These are phyloP conservation scores for rapeseed (Brassica napus) DNA, from an alignment of 345 rosid species.

Conservation along the genomic window DNA sequence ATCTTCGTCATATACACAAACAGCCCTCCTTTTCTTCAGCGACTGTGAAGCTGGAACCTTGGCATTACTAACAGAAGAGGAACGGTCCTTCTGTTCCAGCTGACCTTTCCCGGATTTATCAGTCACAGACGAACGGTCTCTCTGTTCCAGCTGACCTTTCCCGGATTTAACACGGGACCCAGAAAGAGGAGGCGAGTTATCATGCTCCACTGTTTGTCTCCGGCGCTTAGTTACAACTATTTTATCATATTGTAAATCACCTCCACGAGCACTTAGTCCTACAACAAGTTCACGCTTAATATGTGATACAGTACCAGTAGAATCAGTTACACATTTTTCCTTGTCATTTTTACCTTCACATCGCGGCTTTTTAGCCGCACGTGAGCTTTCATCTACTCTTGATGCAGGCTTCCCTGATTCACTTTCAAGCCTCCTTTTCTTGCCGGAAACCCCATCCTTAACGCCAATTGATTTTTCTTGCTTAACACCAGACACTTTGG, in stretches of 20 bases:
- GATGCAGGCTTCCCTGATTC: constrained; percentile 47
- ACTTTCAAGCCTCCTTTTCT: constrained; percentile 50
- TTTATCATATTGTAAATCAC: constrained; percentile 50
- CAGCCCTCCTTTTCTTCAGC: constrained; percentile 77
- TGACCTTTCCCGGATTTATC: constrained; percentile 49
- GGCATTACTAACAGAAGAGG: constrained; percentile 34
- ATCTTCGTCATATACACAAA: constrained; percentile 70
- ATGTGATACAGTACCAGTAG: constrained; percentile 26
- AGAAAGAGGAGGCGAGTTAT: constrained; percentile 3
- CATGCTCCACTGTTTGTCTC: constrained; percentile 58
- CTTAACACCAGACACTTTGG: constrained; percentile 40
- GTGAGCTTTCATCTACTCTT: constrained; percentile 43
- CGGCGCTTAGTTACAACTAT: constrained; percentile 67
- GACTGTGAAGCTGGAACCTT: constrained; percentile 46
- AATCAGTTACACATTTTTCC: constrained; percentile 38
- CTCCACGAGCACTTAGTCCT: constrained; percentile 50
- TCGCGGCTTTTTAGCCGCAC: constrained; percentile 58
- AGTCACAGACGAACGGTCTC: constrained; percentile 38
- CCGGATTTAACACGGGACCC: constrained; percentile 23
- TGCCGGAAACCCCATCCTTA: constrained; percentile 41
- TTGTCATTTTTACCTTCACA: constrained; percentile 42
- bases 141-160: constrained; percentile 40
- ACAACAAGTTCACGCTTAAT: constrained; percentile 44
- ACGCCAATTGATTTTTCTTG: constrained; percentile 27
- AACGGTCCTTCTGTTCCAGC: constrained; percentile 45